These are phyloP conservation scores for Antrodiella citrinella DNA, from an alignment of 768 basidiomycete genomes.

Conservation along the genomic window DNA sequence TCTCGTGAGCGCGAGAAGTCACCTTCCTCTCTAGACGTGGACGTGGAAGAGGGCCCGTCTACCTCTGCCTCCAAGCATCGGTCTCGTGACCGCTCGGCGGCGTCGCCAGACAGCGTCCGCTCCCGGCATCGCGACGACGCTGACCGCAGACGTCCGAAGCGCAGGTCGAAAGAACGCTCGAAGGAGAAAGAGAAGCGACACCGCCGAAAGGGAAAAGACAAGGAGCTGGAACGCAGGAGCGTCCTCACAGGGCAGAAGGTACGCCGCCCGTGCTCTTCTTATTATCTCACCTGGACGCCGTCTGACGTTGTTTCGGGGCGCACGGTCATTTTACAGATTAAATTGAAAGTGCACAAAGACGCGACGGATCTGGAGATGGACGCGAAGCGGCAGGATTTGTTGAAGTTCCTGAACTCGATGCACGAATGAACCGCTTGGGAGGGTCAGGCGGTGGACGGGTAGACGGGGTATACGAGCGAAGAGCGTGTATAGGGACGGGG, in stretches of 20 bases:
- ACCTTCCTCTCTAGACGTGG: too few relatives aligned
- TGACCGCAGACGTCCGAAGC: too few relatives aligned
- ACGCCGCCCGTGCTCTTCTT: not conserved
- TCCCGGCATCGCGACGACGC: too few relatives aligned
- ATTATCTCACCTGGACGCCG: not conserved
- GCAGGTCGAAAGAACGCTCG: too few relatives aligned
- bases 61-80: too few relatives aligned
- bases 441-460: not conserved
- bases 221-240: constrained; percentile 42
- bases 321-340: constrained; percentile 33
- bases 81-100: too few relatives aligned
- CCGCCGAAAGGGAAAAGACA: constrained; percentile 23
- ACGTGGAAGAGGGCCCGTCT: too few relatives aligned
- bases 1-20: too few relatives aligned
- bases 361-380: constrained; percentile 49
- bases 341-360: constrained; percentile 55
- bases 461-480: not conserved
- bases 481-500: too few relatives aligned
- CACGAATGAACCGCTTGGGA: constrained; percentile 28
- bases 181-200: constrained; percentile 18
- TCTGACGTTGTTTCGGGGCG: not conserved
- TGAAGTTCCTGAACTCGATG: constrained; percentile 50
- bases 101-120: too few relatives aligned
- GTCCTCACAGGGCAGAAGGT: constrained; percentile 59
- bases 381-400: constrained; percentile 42